These are phyloP conservation scores for Globisporangium parvum DNA, from an alignment of 352 stramenopile genomes.

Conservation along the genomic window DNA sequence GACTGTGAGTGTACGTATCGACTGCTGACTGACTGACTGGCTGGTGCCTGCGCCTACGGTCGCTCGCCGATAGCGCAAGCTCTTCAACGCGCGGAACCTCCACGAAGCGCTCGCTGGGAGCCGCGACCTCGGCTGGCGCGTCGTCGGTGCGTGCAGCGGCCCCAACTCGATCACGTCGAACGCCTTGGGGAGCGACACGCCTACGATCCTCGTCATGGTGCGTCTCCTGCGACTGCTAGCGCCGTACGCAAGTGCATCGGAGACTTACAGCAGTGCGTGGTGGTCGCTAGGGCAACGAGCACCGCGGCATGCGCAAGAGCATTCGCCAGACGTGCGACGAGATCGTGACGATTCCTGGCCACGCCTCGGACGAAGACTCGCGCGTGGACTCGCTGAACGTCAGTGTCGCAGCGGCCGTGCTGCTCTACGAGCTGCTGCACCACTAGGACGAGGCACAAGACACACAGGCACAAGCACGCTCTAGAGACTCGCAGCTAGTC, in stretches of 20 bases:
- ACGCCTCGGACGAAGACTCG: constrained; percentile 47
- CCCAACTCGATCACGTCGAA: constrained; percentile 62
- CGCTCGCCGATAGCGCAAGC: constrained; percentile 30
- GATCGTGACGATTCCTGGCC: constrained; percentile 69
- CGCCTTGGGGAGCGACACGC: constrained; percentile 33
- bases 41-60: not conserved
- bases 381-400: constrained; percentile 80
- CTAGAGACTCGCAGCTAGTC: too few species aligned
- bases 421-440: constrained; percentile 75
- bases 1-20: too few species aligned
- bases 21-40: too few species aligned
- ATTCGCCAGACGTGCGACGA: constrained; percentile 72
- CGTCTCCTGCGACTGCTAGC: not conserved
- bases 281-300: constrained; percentile 59
- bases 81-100: constrained; percentile 63
- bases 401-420: constrained; percentile 65
- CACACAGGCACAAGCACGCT: too few species aligned
- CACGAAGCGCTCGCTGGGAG: constrained; percentile 63
- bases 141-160: constrained; percentile 68
- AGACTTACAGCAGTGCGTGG: too few species aligned
- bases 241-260: too few species aligned
- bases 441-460: constrained; percentile 26
- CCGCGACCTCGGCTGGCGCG: constrained; percentile 58
- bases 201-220: constrained; percentile 84
- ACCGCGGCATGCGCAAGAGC: constrained; percentile 61